phyloP scores from a whole-genome alignment of 1,284 basidiomycete species.

The Phellinidium pouzarii region DNA sequence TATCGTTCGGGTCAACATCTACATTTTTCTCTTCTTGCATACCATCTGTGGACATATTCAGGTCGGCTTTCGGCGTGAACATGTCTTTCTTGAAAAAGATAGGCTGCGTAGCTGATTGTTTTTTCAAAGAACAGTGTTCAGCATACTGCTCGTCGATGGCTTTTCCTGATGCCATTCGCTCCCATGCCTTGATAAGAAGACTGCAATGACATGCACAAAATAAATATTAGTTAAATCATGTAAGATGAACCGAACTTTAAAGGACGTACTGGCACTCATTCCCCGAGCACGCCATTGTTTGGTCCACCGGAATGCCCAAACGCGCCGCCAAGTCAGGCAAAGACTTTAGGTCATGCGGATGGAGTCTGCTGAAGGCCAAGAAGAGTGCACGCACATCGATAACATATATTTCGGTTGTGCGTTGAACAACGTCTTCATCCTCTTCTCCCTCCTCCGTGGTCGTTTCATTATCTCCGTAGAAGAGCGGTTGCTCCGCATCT shows the following conservation, averaged over 20 bases:
- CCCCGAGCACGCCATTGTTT: constrained; percentile 28
- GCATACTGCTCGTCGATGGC: constrained; percentile 15
- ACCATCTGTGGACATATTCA: too few relatives aligned
- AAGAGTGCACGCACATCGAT: constrained; percentile 29
- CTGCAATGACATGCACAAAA: not conserved
- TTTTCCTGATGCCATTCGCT: constrained; percentile 14
- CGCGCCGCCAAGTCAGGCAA: constrained; percentile 16
- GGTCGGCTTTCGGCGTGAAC: too few relatives aligned
- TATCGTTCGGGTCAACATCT: constrained; percentile 16
- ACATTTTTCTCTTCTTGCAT: too few relatives aligned
- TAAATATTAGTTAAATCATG: not conserved
- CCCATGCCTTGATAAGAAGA: constrained; percentile 16
- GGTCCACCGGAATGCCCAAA: constrained; percentile 18
- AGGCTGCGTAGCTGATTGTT: too few relatives aligned
- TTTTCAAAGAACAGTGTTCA: not conserved
- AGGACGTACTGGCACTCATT: constrained; percentile 31
- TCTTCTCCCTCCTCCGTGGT: constrained; percentile 5
- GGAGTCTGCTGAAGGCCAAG: constrained; percentile 22
- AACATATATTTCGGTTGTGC: constrained; percentile 22
- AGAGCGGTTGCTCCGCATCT: not conserved
- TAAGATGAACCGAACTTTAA: not conserved
- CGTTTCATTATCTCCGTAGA: not conserved
- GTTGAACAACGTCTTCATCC: not conserved
- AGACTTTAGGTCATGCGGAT: constrained; percentile 20
- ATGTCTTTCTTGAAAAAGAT: too few relatives aligned